A percentile compares a stretch with the other conserved stretches of the same genome.
These are phyloP conservation scores for Diplodia mutila DNA, from an alignment of 2,329 filamentous ascomycete species.

Conservation along the genomic window DNA sequence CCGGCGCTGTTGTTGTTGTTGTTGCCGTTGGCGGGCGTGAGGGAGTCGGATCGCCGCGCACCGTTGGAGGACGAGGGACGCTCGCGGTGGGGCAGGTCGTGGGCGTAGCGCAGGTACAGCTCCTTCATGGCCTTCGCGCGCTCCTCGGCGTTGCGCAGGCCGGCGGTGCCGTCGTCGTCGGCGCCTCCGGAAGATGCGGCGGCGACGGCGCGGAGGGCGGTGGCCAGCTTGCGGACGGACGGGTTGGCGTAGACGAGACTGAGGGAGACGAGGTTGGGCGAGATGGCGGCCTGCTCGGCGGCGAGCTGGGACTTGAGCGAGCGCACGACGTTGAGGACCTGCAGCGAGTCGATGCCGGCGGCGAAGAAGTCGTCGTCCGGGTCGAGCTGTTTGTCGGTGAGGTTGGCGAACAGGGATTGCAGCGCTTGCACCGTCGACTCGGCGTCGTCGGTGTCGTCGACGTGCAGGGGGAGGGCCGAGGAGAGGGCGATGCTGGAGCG, in stretches of 20 bases:
- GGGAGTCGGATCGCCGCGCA: too few species aligned
- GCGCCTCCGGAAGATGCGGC: too few species aligned
- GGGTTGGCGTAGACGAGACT: neutral
- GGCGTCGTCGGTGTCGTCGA: neutral
- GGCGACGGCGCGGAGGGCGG: neutral
- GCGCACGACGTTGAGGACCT: conserved; percentile 56
- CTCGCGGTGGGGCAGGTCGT: neutral
- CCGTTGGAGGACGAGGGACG: too few species aligned
- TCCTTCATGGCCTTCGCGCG: conserved; percentile 56
- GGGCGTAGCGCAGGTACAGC: conserved; percentile 42
- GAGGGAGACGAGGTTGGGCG: neutral
- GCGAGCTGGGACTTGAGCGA: neutral
- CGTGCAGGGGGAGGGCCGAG: neutral
- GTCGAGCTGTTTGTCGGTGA: neutral
- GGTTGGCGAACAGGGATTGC: neutral
- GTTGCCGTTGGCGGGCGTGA: too few species aligned
- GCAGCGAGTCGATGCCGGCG: conserved; percentile 61
- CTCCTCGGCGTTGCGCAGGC: neutral
- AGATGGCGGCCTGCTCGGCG: neutral
- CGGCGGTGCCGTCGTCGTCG: neutral
- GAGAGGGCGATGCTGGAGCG: neutral
- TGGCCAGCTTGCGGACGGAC: neutral
- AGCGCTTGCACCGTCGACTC: neutral
- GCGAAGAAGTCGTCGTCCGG: conserved; percentile 59
- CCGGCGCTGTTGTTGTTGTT: too few species aligned